A percentile compares a stretch with the other conserved stretches of the same genome.
phyloP scores from a whole-genome alignment of 139 green algal genomes.

The Axilococcus clingmanii region DNA sequence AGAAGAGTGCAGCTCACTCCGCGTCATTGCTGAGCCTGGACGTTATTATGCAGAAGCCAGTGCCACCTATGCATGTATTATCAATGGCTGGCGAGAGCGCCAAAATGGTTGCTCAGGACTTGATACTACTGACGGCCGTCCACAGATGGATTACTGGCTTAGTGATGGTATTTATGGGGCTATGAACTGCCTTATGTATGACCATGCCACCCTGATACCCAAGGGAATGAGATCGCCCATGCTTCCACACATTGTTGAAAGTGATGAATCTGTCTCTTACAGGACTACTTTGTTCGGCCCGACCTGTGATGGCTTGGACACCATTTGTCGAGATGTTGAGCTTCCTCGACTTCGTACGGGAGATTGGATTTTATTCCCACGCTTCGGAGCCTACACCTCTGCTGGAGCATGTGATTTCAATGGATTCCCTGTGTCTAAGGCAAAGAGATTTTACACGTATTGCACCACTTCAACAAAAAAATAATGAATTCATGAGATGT shows the following conservation, averaged over 20 bases:
- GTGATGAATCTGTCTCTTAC: conserved; percentile 29
- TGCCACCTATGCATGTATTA: conserved; percentile 59
- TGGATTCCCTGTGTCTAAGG: no score
- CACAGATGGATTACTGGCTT: conserved; percentile 69
- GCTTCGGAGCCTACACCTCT: conserved; percentile 85
- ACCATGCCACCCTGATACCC: conserved; percentile 40
- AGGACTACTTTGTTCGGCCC: conserved; percentile 73
- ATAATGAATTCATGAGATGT: no score
- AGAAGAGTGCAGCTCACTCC: conserved; percentile 17
- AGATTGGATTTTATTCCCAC: conserved; percentile 83
- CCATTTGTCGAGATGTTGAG: conserved; percentile 53
- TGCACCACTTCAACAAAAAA: no score
- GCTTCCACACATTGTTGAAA: conserved; percentile 5
- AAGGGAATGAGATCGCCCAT: conserved; percentile 6
- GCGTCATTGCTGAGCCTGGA: conserved; percentile 89
- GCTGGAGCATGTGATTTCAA: conserved; percentile 77
- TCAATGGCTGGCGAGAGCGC: conserved; percentile 71
- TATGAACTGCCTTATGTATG: conserved; percentile 92
- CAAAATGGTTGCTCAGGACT: neutral
- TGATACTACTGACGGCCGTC: neutral
- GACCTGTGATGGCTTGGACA: conserved; percentile 78
- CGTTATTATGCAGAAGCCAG: conserved; percentile 92
- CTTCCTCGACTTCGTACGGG: conserved; percentile 71
- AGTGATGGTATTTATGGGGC: conserved; percentile 92
- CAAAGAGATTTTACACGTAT: no score